Evolutionary conservation across 2,329 filamentous ascomycete genomes (phyloP).

Genomic region (Cladophialophora immunda): DNA sequence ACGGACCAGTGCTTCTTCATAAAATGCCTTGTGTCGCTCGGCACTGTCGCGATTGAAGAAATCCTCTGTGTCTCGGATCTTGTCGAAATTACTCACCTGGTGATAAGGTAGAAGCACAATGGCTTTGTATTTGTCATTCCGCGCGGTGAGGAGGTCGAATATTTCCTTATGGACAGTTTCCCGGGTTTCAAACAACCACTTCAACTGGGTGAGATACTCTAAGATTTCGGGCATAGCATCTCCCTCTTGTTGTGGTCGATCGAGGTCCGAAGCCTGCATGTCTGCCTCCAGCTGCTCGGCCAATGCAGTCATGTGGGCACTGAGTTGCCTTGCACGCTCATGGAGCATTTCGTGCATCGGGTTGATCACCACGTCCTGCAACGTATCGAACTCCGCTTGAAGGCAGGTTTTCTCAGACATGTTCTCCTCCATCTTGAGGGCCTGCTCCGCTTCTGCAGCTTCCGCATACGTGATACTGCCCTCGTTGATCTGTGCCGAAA

Average conservation of each 20-base stretch:
- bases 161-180: conserved; percentile 85
- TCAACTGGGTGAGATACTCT: conserved; percentile 91
- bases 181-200: conserved; percentile 96
- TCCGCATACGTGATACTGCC: conserved; percentile 84
- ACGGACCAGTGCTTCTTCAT: conserved; percentile 75
- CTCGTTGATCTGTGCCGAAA: conserved; percentile 79
- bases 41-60: conserved; percentile 85
- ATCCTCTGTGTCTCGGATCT: conserved; percentile 76
- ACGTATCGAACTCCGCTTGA: conserved; percentile 83
- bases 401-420: conserved; percentile 74
- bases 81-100: conserved; percentile 75
- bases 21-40: conserved; percentile 74
- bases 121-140: conserved; percentile 84
- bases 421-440: conserved; percentile 75
- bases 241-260: conserved; percentile 91
- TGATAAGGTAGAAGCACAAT: conserved; percentile 85
- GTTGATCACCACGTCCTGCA: conserved; percentile 82
- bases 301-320: conserved; percentile 79
- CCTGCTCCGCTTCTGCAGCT: conserved; percentile 80
- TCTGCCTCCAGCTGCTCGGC: conserved; percentile 76
- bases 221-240: conserved; percentile 93
- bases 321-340: conserved; percentile 76
- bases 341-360: conserved; percentile 83
- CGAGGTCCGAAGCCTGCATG: conserved; percentile 73
- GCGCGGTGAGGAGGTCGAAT: conserved; percentile 83